A percentile compares a stretch with the other conserved stretches of the same genome.
Conservation (phyloP, 768 basidiomycete species). For the Serendipita sp. region DNA sequence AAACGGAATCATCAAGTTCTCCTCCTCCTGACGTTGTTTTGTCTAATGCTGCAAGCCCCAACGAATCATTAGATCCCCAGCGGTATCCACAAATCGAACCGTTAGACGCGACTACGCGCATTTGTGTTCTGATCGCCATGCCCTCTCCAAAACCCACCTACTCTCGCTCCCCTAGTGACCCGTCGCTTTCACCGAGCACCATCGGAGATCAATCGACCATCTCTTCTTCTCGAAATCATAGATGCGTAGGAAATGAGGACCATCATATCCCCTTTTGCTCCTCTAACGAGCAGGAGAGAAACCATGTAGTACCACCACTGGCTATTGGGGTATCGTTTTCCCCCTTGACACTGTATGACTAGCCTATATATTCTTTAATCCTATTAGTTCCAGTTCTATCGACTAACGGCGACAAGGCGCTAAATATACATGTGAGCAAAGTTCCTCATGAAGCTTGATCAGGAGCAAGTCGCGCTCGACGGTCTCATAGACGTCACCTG, state of each 20-base stretch:
- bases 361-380: not conserved
- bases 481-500: too few relatives aligned
- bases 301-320: not conserved
- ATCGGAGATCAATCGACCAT: not conserved
- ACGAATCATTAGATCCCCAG: not conserved
- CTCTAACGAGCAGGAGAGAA: not conserved
- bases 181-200: not conserved
- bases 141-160: not conserved
- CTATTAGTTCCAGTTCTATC: not conserved
- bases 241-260: too few relatives aligned
- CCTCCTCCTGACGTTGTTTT: not conserved
- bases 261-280: not conserved
- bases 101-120: not conserved
- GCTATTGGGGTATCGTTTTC: not conserved
- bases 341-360: slow-evolving; percentile 1
- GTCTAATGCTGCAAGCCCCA: not conserved
- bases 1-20: not conserved
- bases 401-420: not conserved
- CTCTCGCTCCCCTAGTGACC: not conserved
- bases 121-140: not conserved
- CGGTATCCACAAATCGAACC: not conserved
- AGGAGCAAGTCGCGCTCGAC: too few relatives aligned
- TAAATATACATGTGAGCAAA: too few relatives aligned
- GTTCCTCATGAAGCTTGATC: too few relatives aligned
- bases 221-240: not conserved